Base-by-base conservation (phyloP, 306 rosid species). In the Adenanthera pavonina region DNA sequence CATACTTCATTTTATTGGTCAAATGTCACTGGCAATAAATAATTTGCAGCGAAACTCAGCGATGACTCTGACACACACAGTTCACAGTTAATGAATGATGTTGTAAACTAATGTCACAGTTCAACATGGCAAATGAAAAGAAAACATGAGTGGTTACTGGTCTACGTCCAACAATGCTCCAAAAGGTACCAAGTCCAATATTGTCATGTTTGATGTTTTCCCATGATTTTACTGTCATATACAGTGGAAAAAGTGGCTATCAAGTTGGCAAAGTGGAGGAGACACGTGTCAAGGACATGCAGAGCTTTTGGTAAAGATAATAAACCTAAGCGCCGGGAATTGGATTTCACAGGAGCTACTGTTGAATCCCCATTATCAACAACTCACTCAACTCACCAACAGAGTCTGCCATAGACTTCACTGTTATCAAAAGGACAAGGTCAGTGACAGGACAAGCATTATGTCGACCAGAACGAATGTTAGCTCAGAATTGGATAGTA, bases 201-300 rank as follows among this genome's bases (percentile, higher is more conserved):
- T 62, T 38, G 8, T 44, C 33, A 7, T 20, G 79, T 65, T 61
- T 65, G 44, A 72, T 35, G 16, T 12, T 15, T 44, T n/a, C 41
- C 0, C 19, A 5, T 73, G 71, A 34, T 69, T 72, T 47, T 52
- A 11, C 15, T 81, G 48, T 61, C 13, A 46, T 65, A 10, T 60
- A 17, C 49, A 96, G 97, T 96, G 98, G 99, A 79, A 82, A 75
- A 88, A 88, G 57, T 96, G 98, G 99, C 82, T 96, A 43, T 66
- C 86, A 53, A 88, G 79, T 77, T 96, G 99, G 97, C 72, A 89
- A 72, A 81, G 72, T 4, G 91, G 82, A 81, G 97, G 90, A 14
- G 91, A 89, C 84, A 81, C 41, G 77, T 78, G 87, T 60, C 76
- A 83, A 74, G 94, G 80, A 74, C 84, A 89, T 76, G 98, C 92